These are phyloP conservation scores for Hemisphaericaspora xylanilytica DNA, from an alignment of 1,139 yeast genomes.

Conservation along the genomic window DNA sequence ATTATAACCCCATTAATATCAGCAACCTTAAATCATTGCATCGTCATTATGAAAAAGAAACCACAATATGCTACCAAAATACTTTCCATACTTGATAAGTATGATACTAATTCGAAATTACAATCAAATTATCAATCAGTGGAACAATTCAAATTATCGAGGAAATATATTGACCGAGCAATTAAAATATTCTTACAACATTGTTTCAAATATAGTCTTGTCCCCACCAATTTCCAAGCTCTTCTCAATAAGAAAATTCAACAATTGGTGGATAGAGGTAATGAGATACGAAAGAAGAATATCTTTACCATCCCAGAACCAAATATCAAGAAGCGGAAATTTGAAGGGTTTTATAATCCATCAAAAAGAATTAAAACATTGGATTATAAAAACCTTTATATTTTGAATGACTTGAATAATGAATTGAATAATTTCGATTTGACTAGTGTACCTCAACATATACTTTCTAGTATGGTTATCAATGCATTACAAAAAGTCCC, in stretches of 20 bases:
- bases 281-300: constrained; percentile 42
- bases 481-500: constrained; percentile 59
- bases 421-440: constrained; percentile 68
- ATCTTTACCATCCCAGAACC: constrained; percentile 32
- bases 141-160: constrained; percentile 42
- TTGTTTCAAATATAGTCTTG: constrained; percentile 33
- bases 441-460: constrained; percentile 60
- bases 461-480: constrained; percentile 63
- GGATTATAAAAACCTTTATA: constrained; percentile 48
- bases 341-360: constrained; percentile 35
- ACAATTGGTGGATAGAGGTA: constrained; percentile 36
- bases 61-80: constrained; percentile 51
- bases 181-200: constrained; percentile 37
- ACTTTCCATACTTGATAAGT: constrained; percentile 37
- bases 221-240: constrained; percentile 34
- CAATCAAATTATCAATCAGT: constrained; percentile 47
- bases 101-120: constrained; percentile 36
- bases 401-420: constrained; percentile 60
- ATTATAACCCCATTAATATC: constrained; percentile 55
- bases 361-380: constrained; percentile 28
- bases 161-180: constrained; percentile 42
- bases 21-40: constrained; percentile 52
- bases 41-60: constrained; percentile 55
- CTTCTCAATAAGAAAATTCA: constrained; percentile 30
- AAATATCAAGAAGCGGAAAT: constrained; percentile 36